Conservation (phyloP, 2,329 filamentous ascomycete genomes). For the Cercospora nicotianae region DNA sequence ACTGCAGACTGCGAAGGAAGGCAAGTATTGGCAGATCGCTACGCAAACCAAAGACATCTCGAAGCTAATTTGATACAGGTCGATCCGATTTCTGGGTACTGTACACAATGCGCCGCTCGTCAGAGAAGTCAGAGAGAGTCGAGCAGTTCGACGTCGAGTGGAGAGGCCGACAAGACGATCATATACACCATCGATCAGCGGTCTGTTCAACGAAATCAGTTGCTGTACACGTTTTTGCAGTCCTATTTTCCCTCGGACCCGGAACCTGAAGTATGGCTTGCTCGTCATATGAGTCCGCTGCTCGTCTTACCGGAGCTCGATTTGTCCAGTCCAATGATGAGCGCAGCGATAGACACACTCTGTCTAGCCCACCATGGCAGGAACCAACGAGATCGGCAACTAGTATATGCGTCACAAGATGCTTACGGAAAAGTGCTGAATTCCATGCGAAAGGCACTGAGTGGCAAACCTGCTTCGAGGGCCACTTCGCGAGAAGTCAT, state of each 20-base stretch:
- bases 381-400: conserved; percentile 10
- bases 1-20: conserved; percentile 4
- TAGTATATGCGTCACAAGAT: conserved; percentile 18
- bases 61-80: neutral
- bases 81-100: conserved; percentile 2
- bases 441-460: conserved; percentile 12
- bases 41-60: neutral
- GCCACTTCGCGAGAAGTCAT: conserved; percentile 14
- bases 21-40: neutral
- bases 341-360: conserved; percentile 18
- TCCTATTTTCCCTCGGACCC: conserved; percentile 15
- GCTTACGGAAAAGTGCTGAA: conserved; percentile 15
- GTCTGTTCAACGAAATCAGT: conserved; percentile 4
- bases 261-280: conserved; percentile 15
- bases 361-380: conserved; percentile 18
- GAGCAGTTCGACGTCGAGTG: conserved; percentile 4
- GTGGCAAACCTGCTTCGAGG: conserved; percentile 2
- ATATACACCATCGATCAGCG: conserved; percentile 9
- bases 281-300: conserved; percentile 18
- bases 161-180: conserved; percentile 5
- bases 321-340: conserved; percentile 20
- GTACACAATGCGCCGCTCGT: neutral
- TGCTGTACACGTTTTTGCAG: conserved; percentile 14
- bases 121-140: neutral
- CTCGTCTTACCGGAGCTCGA: conserved; percentile 15